Evolutionary conservation across 352 stramenopile genomes (phyloP), one percentile per base, ranked within the genome.

Genomic region (Globisporangium cederbergense): DNA sequence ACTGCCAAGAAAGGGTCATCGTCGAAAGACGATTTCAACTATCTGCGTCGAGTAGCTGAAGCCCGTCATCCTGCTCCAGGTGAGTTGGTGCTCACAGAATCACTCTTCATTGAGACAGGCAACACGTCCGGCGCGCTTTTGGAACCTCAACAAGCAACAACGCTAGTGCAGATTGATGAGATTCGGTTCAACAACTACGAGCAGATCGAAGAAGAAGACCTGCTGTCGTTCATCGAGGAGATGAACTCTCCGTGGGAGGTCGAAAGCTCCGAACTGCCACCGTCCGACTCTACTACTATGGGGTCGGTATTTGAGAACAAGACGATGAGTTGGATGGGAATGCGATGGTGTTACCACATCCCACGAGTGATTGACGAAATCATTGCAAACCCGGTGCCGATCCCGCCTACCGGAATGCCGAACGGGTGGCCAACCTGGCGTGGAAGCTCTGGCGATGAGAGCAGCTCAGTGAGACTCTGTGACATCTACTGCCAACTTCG

Each of bases 281-380:
- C 28, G 34, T 49, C 62, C 49, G 69, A 79, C n/a, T 46, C 22
- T 4, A 52, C 72, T 40, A 64, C 56, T 1, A 54, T 73, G 18
- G 43, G 43, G 43, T 60, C 70, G 4, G 70, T 62, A 11, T 47
- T 86, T 49, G 71, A 76, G 34, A 85, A 82, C 30, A 76, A 76
- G 58, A 93, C 82, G 0, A 73, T 74, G 25, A 81, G 82, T 22
- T 94, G 83, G 79, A 88, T 94, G 83, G 73, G 69, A 34, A 86
- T 95, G 78, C 83, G 78, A 25, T 95, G 86, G 86, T 85, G 77
- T 36, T 95, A 95, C 53, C 79, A 89, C 38, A 65, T 93, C 22
- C 84, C 86, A 40, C 76, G 86, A 60, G 75, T 64, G 50, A 66
- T 95, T 36, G 59, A 61, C 36, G 74, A 77, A 51, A 78, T 93